These are phyloP conservation scores for Colletotrichum tropicale DNA, from an alignment of 2,329 filamentous ascomycete genomes.

Conservation along the genomic window DNA sequence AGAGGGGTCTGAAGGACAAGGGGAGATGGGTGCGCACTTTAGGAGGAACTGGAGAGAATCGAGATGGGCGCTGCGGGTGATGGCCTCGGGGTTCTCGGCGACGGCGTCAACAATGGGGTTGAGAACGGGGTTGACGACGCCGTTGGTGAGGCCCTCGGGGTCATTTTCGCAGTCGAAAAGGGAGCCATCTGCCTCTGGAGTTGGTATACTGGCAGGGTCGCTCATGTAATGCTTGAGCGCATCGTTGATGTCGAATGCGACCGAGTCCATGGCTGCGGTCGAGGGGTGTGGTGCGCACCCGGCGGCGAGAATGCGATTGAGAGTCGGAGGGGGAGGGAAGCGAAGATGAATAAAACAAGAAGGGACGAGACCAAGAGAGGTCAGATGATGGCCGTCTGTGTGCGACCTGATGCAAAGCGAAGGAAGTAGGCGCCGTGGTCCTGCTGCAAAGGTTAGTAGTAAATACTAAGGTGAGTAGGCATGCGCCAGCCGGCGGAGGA, in stretches of 20 bases:
- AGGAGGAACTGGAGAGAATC: constrained; percentile 95
- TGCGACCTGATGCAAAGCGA: neutral
- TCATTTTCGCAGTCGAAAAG: constrained; percentile 93
- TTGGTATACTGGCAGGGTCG: constrained; percentile 82
- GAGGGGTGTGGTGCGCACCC: constrained; percentile 13
- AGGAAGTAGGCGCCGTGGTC: neutral
- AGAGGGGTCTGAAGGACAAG: constrained; percentile 28
- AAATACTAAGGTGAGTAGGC: neutral
- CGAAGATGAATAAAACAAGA: neutral
- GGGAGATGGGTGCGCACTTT: constrained; percentile 79
- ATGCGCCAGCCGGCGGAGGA: neutral
- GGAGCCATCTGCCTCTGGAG: constrained; percentile 81
- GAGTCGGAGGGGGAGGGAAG: constrained; percentile 4
- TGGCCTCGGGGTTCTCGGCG: constrained; percentile 88
- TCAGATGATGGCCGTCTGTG: neutral
- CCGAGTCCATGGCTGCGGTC: constrained; percentile 66
- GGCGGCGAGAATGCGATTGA: constrained; percentile 1
- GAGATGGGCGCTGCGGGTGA: constrained; percentile 78
- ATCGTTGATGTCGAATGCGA: constrained; percentile 94
- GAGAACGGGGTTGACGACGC: constrained; percentile 81
- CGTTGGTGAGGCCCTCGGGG: constrained; percentile 79
- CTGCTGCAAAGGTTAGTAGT: neutral
- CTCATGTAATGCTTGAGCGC: constrained; percentile 96
- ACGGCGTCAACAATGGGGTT: constrained; percentile 94
- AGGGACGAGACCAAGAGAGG: neutral